phyloP scores from a whole-genome alignment of 306 rosid species.

The Senna tora region DNA sequence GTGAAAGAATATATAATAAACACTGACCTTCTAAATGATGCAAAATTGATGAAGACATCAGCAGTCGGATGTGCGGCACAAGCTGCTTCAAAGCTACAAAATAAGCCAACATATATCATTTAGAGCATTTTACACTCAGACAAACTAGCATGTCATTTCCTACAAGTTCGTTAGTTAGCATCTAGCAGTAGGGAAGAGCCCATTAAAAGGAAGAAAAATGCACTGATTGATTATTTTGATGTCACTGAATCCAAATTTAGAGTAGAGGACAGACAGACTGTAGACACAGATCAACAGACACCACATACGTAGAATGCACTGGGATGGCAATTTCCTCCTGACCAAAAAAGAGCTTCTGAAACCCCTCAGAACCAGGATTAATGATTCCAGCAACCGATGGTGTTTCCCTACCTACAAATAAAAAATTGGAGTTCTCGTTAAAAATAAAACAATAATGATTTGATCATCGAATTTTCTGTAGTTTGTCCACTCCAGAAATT shows the following conservation, averaged over 20 bases:
- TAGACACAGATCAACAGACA: slow-evolving; percentile 29
- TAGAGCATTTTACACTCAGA: slow-evolving; percentile 37
- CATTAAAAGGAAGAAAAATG: slow-evolving; percentile 4
- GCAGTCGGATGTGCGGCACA: slow-evolving; percentile 98
- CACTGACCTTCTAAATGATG: slow-evolving; percentile 89
- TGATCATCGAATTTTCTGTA: neutral
- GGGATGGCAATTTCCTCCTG: slow-evolving; percentile 98
- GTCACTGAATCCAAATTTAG: slow-evolving; percentile 27
- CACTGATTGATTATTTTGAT: neutral
- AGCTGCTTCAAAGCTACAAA: slow-evolving; percentile 91
- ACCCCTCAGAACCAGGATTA: slow-evolving; percentile 96
- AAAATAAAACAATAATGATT: neutral
- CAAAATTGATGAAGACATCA: slow-evolving; percentile 97
- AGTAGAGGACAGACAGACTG: slow-evolving; percentile 9
- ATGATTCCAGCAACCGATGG: slow-evolving; percentile 99
- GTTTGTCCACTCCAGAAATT: neutral
- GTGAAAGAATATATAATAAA: slow-evolving; percentile 25
- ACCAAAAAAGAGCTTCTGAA: slow-evolving; percentile 96
- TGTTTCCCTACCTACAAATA: slow-evolving; percentile 80
- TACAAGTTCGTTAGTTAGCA: slow-evolving; percentile 22
- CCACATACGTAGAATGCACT: slow-evolving; percentile 82
- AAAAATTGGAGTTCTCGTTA: slow-evolving; percentile 38
- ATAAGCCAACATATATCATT: slow-evolving; percentile 26
- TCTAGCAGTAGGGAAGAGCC: slow-evolving; percentile 24
- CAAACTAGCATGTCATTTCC: slow-evolving; percentile 28